Base-by-base conservation (phyloP, 768 basidiomycete genomes). In the Boletus edulis region DNA sequence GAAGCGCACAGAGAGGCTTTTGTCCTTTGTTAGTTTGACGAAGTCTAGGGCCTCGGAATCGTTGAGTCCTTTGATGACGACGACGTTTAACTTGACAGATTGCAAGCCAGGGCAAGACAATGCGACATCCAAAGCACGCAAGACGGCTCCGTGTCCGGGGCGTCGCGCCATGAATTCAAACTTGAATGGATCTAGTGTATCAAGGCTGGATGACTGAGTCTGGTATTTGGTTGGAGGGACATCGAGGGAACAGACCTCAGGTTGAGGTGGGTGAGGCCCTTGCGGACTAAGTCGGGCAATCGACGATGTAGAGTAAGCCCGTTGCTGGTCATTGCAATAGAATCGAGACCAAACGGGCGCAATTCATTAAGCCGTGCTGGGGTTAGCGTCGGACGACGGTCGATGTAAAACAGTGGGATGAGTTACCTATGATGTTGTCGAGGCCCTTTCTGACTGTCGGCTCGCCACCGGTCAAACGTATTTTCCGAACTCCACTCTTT, bases 111-210 rank as follows among this genome's bases (percentile, higher is more conserved):
- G 66, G 12, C 76, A 79, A 5, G 72, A 68, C 22, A 90, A 66
- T n/a, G 91, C 91, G 20, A 76, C 71, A 40, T 87, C 73, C 17
- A 94, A 73, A 3, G 87, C 70, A 46, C 80, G 81, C 46, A 94
- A 73, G 29, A 93, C 92, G 15, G 86, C 86, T 18, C 82, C 83
- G 65, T 89, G 89, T 4, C 91, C 90, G 61, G 78, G 73, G 13
- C 94, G 80, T 32, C 91, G 81, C 2, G 94, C 88, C 75, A 95
- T 92, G 32, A 91, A 77, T 68, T 94, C 89, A 64, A 94, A 94
- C 67, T 89, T 94, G 77, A 86, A 82, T 43, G 87, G 87, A 67
- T 93, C 87, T 47, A 94, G 72, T 0, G 92, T 94, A 64, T 94
- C 92, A 65, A 95, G 73, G 63, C 89, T 91, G 56, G 17, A 58